phyloP scores from a whole-genome alignment of 2,329 filamentous ascomycete species.

The Tolypocladium paradoxum region DNA sequence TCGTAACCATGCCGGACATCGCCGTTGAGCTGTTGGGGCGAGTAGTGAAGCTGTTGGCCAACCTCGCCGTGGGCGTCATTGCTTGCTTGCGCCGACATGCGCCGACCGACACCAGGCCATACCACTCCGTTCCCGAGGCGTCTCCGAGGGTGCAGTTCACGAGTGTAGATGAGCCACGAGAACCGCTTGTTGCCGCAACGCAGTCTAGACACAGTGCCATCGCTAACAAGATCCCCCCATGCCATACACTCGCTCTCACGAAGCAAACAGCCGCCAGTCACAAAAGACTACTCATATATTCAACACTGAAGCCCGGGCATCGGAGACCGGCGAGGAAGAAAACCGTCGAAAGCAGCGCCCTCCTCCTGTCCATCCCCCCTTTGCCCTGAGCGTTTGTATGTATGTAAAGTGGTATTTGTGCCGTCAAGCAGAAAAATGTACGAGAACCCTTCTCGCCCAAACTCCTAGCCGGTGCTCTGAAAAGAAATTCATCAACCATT shows the following conservation, averaged over 20 bases:
- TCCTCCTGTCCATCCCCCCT: neutral
- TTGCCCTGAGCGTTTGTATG: neutral
- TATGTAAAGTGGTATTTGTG: conserved; percentile 10
- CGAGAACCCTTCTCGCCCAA: neutral
- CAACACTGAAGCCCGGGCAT: neutral
- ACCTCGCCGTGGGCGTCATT: too few species aligned
- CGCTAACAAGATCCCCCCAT: neutral
- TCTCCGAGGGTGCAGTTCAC: too few species aligned
- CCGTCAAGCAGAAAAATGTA: neutral
- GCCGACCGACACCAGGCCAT: too few species aligned
- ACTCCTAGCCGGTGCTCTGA: neutral
- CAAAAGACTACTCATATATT: neutral
- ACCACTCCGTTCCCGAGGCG: too few species aligned
- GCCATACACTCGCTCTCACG: neutral
- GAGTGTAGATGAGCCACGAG: too few species aligned
- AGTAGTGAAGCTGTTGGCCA: too few species aligned
- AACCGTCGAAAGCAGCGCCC: neutral
- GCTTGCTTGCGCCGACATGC: too few species aligned
- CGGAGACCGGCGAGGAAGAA: neutral
- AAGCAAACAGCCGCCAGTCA: neutral
- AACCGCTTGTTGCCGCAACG: neutral
- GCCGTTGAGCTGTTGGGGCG: too few species aligned
- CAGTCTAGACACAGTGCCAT: neutral
- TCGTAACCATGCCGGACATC: too few species aligned
- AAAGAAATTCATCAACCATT: neutral